A percentile compares a stretch with the other conserved stretches of the same genome.
Conservation (phyloP, 2,329 filamentous ascomycete genomes). For the Sarocladium brachiariae region DNA sequence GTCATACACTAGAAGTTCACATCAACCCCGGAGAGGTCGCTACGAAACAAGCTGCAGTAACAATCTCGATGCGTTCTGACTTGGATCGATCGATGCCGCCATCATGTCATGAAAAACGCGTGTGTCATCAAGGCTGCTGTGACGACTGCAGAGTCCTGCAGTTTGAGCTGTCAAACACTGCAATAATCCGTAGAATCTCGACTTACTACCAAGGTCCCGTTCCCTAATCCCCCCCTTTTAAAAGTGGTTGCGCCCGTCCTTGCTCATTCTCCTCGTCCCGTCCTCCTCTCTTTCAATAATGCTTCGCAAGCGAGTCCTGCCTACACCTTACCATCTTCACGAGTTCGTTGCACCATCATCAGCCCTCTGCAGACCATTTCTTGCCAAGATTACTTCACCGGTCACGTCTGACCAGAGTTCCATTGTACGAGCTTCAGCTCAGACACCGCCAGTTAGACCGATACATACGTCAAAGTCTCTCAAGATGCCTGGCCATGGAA, state of each 20-base stretch:
- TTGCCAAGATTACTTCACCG: background rate
- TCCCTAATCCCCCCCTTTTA: too few species aligned
- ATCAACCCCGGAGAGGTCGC: background rate
- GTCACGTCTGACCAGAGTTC: background rate
- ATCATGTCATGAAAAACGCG: background rate
- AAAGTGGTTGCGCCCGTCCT: too few species aligned
- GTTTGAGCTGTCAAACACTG: too few species aligned
- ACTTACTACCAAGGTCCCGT: too few species aligned
- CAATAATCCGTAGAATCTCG: too few species aligned
- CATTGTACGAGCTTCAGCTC: background rate
- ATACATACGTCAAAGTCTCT: background rate
- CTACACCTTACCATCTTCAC: background rate
- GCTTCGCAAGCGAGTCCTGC: background rate
- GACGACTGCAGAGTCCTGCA: background rate
- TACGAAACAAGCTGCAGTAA: background rate
- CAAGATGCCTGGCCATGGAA: conserved; percentile 7
- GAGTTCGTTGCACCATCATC: background rate
- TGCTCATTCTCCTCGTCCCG: too few species aligned
- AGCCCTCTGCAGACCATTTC: background rate
- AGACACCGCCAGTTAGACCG: background rate
- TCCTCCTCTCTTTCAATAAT: background rate
- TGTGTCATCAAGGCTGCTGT: too few species aligned
- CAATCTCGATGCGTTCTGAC: background rate
- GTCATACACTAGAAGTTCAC: background rate
- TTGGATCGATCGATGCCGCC: background rate